A percentile compares a stretch with the other conserved stretches of the same genome.
phyloP scores from a whole-genome alignment of 2,329 filamentous ascomycete species.

The Calonectria henricotiae region DNA sequence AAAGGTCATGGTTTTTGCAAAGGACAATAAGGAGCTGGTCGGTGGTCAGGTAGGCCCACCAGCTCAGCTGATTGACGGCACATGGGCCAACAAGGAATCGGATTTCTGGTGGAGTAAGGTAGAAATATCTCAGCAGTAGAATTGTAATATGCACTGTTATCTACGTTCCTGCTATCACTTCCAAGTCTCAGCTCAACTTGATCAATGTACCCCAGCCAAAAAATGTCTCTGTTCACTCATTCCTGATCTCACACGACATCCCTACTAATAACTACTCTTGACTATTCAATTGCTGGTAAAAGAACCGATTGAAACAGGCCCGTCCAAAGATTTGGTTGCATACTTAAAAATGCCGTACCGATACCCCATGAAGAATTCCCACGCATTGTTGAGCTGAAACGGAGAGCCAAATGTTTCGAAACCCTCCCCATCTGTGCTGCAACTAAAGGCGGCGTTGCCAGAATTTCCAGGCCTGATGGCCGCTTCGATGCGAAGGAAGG shows the following conservation, averaged over 20 bases:
- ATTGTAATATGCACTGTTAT: background rate
- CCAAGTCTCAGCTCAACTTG: too few species aligned
- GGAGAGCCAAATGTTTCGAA: background rate
- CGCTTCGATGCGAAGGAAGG: background rate
- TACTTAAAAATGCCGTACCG: conserved; percentile 26
- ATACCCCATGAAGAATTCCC: conserved; percentile 29
- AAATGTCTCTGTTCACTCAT: too few species aligned
- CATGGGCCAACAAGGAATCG: conserved; percentile 62
- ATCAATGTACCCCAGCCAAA: too few species aligned
- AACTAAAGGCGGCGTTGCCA: background rate
- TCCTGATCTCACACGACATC: too few species aligned
- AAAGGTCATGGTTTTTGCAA: conserved; percentile 63
- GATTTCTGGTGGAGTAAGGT: conserved; percentile 67
- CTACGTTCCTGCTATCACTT: too few species aligned
- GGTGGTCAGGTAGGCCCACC: conserved; percentile 59
- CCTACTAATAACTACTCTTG: too few species aligned
- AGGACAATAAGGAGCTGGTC: conserved; percentile 65
- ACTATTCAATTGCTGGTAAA: background rate
- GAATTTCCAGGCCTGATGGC: background rate
- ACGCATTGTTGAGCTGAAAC: background rate
- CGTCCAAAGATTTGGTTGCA: conserved; percentile 16
- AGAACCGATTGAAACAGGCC: conserved; percentile 13
- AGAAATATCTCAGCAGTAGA: conserved; percentile 56
- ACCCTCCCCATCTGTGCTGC: background rate
- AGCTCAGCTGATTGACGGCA: conserved; percentile 60